phyloP scores from a whole-genome alignment of 2,329 filamentous ascomycete species.

The Amesomyces nigricolor region DNA sequence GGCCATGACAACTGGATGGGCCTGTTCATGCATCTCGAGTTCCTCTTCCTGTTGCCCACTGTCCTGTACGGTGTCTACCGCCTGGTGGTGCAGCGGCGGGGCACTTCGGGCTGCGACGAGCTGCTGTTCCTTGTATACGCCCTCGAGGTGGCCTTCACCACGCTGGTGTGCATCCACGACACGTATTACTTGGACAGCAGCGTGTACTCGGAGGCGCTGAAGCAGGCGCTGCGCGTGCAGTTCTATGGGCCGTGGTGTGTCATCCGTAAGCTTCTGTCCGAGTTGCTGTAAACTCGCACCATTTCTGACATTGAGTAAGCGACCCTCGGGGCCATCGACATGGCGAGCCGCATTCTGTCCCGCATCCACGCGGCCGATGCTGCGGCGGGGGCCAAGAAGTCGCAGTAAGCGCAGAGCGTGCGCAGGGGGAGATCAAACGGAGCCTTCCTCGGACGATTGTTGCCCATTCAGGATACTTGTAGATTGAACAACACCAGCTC shows the following conservation, averaged over 20 bases:
- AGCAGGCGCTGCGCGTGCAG: slow-evolving; percentile 42
- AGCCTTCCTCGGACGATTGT: not conserved
- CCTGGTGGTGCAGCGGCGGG: slow-evolving; percentile 30
- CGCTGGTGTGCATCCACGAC: slow-evolving; percentile 47
- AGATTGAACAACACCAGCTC: too few species aligned
- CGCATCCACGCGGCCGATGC: slow-evolving; percentile 34
- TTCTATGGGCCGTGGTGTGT: slow-evolving; percentile 48
- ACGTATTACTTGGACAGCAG: slow-evolving; percentile 44
- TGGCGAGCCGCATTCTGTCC: slow-evolving; percentile 46
- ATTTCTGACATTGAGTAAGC: slow-evolving; percentile 34
- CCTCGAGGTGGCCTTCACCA: slow-evolving; percentile 47
- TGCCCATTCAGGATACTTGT: not conserved
- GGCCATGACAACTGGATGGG: slow-evolving; percentile 44
- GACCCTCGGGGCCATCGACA: slow-evolving; percentile 46
- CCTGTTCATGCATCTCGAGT: slow-evolving; percentile 46
- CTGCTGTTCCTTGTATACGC: slow-evolving; percentile 48
- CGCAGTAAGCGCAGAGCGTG: slow-evolving; percentile 28
- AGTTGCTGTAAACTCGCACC: not conserved
- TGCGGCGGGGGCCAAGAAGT: slow-evolving; percentile 36
- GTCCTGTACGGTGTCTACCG: slow-evolving; percentile 42
- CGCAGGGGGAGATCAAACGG: not conserved
- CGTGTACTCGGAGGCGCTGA: slow-evolving; percentile 40
- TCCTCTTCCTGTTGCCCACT: slow-evolving; percentile 46
- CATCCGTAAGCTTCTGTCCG: slow-evolving; percentile 43
- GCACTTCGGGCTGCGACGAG: slow-evolving; percentile 40